Evolutionary conservation across 306 rosid species (phyloP), one percentile per base, ranked within the genome.

Genomic region (Comarum palustre): DNA sequence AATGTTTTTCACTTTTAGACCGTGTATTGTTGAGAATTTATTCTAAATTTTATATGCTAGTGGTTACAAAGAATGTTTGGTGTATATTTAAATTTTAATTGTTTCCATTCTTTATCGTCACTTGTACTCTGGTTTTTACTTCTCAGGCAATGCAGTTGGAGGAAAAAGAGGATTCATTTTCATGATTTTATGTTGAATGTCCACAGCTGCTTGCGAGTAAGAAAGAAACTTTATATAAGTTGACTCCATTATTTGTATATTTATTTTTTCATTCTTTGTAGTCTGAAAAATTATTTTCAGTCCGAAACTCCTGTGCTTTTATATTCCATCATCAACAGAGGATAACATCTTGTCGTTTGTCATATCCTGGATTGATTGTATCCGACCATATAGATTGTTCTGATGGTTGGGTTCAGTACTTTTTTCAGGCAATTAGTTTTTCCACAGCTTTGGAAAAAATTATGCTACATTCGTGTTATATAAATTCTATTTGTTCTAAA

Each of bases 121-220:
- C 73, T 73, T 73, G 61, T 57, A 71, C 68, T 73, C 70, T 22
- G 22, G 31, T 72, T 81, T 60, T 76, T 34, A 71, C 74, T 79
- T 71, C 42, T 45, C 88, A 94, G 99, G 85, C 87, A 97, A 68
- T 64, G 76, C 66, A 86, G 71, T 80, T 94, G 99, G 99, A 87
- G 84, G 86, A 94, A 86, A 70, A 94, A 87, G 74, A 87, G 99
- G 87, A 94, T 91, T 75, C 99, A 94, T 90, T 91, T 91, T 81
- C 99, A 94, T 66, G 99, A 94, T 85, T 88, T 94, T 77, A 94
- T 94, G 97, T 82, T 94, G 86, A 87, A 86, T 59, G 90, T 94
- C 75, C 99, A 94, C 80, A 91, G 91, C 82, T 81, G 90, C 62
- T 81, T 94, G 87, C 97, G 87, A 85, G 99, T 94, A 81, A 80